Evolutionary conservation across 495 filamentous ascomycete species (phyloP), one percentile per base, ranked within the genome.

Genomic region (Neurospora intermedia): DNA sequence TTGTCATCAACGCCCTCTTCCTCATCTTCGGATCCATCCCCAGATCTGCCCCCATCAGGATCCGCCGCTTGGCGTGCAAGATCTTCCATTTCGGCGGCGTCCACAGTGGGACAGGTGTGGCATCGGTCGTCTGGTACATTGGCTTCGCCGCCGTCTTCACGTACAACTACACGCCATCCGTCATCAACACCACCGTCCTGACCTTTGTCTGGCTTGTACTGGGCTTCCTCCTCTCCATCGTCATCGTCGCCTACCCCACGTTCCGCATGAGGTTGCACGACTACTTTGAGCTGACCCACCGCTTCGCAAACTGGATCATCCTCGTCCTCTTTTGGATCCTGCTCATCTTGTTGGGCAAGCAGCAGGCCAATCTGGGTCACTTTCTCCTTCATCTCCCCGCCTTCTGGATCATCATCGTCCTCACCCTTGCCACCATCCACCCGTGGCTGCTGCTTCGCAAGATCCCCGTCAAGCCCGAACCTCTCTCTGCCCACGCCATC

Each of bases 61-160:
- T 95, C 70, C 91, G 92, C 66, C 85, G 87, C 3, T 80, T 89
- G 38, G 85, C 88, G 4, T 89, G 90, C 66, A 92, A 93, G 75
- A 84, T 92, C 40, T 94, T 93, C 77, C 90, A 93, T 76, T 89
- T 91, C 76, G 92, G 92, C 69, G 92, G 92, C 41, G 84, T 93
- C 5, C 92, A 94, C 77, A 91, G 88, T 76, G 91, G 91, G 41
- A 89, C 89, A 70, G 92, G 90, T 46, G 83, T 92, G 3, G 89
- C 89, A 23, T 85, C 91, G 1, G 83, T 88, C 4, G 76, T 91
- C 40, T 95, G 92, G 92, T 94, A 92, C 82, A 77, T 89, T 31
- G 77, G 83, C 23, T 84, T 86, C 70, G 81, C 83, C 0, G 80
- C 74, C 27, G 71, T 84, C 16, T 81, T 87, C 73, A 90, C 88